Evolutionary conservation across 345 rosid genomes (phyloP), one percentile per base, ranked within the genome.

Genomic region (sweet orange (Citrus sinensis)): DNA sequence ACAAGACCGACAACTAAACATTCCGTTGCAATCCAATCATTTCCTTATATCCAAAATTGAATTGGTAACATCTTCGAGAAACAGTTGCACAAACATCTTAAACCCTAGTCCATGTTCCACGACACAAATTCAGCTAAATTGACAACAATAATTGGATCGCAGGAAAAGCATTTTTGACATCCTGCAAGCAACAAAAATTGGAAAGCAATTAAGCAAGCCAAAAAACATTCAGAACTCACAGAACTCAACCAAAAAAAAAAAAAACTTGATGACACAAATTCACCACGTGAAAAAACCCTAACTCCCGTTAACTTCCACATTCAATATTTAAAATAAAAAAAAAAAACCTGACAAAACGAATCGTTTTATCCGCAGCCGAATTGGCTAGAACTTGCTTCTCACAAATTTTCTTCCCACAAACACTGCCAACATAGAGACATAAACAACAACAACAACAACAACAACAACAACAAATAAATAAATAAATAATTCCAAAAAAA

Each of bases 151-250:
- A 70, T 14, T 40, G 56, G 68, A 62, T 13, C 6, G 39, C 3
- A 29, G 62, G 39, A 70, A 46, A 60, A 46, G 22, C 25, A 56
- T 70, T 49, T 13, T 62, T 35, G 54, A 29, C 30, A 76, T 22
- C 83, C 80, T 76, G 80, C 78, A 83, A 83, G 46, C 55, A 20
- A 4, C 51, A 46, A 46, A 42, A 46, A 13, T 46, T 46, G 17
- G 9, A 79, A 61, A 61, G 9, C 16, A 14, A 29, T 42, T 34
- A 58, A 68, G 64, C 27, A 61, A 37, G 20, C 14, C 14, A 4
- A 56, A 9, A 59, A 17, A 70, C 30, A 78, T 5, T n/a, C 39
- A 19, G 63, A 78, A 68, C 40, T 13, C 49, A 51, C 39, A 19
- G 63, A 78, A 68, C 40, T 13, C 49, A 51, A 51, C 56, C 13